Evolutionary conservation across 2,329 filamentous ascomycete species (phyloP).

Genomic region (Aspergillus pseudotamarii): DNA sequence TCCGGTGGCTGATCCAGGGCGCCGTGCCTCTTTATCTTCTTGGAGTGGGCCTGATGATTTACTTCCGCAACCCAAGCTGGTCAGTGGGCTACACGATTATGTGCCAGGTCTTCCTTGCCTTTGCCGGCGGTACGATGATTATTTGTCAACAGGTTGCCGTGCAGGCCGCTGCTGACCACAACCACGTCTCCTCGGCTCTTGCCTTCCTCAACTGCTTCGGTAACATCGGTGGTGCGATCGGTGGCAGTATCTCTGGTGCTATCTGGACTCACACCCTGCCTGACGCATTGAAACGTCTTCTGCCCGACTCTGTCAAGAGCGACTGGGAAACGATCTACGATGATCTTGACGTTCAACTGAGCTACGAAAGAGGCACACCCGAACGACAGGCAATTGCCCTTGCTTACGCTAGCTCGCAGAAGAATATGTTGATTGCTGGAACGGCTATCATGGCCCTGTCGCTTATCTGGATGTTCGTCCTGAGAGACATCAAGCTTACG

Average conservation of each 20-base stretch:
- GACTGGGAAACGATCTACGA: slow-evolving; percentile 17
- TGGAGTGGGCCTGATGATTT: slow-evolving; percentile 54
- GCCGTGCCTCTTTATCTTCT: slow-evolving; percentile 53
- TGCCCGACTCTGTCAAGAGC: slow-evolving; percentile 21
- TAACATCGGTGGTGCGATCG: slow-evolving; percentile 36
- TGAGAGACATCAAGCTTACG: slow-evolving; percentile 10
- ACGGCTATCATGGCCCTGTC: slow-evolving; percentile 16
- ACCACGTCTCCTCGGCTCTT: slow-evolving; percentile 55
- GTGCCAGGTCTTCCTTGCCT: slow-evolving; percentile 58
- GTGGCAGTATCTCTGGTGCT: slow-evolving; percentile 31
- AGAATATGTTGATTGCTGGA: slow-evolving; percentile 38
- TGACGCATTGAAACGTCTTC: slow-evolving; percentile 42
- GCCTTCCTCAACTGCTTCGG: slow-evolving; percentile 45
- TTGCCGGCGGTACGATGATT: slow-evolving; percentile 54
- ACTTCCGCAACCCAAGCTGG: slow-evolving; percentile 51
- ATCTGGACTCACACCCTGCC: slow-evolving; percentile 37
- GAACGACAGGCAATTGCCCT: slow-evolving; percentile 45
- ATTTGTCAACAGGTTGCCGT: slow-evolving; percentile 57
- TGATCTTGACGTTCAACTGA: slow-evolving; percentile 15
- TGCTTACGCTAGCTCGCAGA: slow-evolving; percentile 50
- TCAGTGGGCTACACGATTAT: slow-evolving; percentile 55
- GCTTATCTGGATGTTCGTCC: slow-evolving; percentile 16
- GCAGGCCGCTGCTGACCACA: slow-evolving; percentile 55
- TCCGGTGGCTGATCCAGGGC: slow-evolving; percentile 53
- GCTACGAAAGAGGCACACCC: slow-evolving; percentile 41